Evolutionary conservation across 495 filamentous ascomycete species (phyloP).

Genomic region (Xylaria telfairii): DNA sequence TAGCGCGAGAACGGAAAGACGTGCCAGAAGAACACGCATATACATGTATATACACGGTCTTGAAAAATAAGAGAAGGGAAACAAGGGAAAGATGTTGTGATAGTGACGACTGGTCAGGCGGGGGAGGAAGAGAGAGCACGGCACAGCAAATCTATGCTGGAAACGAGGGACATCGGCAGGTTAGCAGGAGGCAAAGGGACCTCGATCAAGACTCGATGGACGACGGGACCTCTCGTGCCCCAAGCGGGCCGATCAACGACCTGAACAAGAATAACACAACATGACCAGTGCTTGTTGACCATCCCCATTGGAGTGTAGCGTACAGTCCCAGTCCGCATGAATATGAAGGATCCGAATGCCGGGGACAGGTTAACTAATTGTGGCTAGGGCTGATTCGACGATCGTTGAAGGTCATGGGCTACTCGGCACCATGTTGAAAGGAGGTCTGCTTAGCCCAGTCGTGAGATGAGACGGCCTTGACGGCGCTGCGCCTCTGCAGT

Average conservation of each 20-base stretch:
- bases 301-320: neutral
- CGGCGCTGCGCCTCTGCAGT: neutral
- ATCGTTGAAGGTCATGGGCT: neutral
- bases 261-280: neutral
- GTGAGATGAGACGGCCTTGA: neutral
- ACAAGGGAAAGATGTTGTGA: neutral
- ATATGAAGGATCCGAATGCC: conserved; percentile 34
- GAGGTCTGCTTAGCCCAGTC: neutral
- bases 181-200: neutral
- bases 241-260: neutral
- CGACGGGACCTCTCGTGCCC: neutral
- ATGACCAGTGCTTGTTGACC: neutral
- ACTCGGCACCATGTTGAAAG: too few species aligned
- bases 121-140: neutral
- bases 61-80: neutral
- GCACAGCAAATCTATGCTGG: neutral
- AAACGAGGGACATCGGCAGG: neutral
- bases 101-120: neutral
- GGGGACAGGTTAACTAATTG: conserved; percentile 10
- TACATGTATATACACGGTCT: neutral
- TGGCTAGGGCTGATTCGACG: conserved; percentile 25
- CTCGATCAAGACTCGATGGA: neutral
- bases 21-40: neutral
- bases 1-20: conserved; percentile 4
- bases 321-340: neutral